Evolutionary conservation across 352 stramenopile genomes (phyloP).

Genomic region (Phytophthora pistaciae): DNA sequence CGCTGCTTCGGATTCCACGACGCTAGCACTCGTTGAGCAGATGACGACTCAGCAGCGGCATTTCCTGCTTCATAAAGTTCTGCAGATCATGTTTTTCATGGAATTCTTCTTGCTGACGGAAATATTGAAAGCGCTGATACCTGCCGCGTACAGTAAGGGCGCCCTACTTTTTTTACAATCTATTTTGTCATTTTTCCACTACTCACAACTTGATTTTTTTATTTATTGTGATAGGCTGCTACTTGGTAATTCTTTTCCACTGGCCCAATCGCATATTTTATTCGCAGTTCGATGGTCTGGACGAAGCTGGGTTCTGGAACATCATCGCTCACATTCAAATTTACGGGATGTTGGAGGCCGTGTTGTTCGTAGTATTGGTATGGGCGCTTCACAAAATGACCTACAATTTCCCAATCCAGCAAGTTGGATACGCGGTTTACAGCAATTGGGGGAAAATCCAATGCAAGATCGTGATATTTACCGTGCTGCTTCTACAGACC

Average conservation of each 20-base stretch:
- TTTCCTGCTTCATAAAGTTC: constrained; percentile 22
- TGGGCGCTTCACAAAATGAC: constrained; percentile 27
- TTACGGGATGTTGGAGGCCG: constrained; percentile 26
- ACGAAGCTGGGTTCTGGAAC: constrained; percentile 1
- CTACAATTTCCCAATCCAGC: constrained; percentile 24
- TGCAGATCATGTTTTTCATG: constrained; percentile 38
- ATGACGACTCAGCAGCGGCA: constrained; percentile 11
- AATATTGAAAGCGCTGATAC: constrained; percentile 41
- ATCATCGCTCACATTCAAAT: constrained; percentile 9
- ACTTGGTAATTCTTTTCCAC: constrained; percentile 32
- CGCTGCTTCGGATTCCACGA: not conserved
- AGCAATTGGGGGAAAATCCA: constrained; percentile 22
- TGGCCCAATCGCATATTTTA: constrained; percentile 44
- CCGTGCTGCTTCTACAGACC: constrained; percentile 29
- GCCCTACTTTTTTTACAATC: not conserved
- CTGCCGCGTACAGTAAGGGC: constrained; percentile 36
- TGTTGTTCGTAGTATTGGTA: constrained; percentile 11
- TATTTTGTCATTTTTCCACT: too few relatives aligned
- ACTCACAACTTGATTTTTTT: too few relatives aligned
- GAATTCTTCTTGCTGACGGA: constrained; percentile 44
- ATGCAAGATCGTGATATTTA: constrained; percentile 30
- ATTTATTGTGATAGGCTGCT: too few relatives aligned
- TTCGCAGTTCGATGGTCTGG: constrained; percentile 22
- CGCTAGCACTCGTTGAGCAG: not conserved
- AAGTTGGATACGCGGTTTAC: constrained; percentile 33